Base-by-base conservation (phyloP, 2,329 filamentous ascomycete genomes). In the Lecanicillium sp. region DNA sequence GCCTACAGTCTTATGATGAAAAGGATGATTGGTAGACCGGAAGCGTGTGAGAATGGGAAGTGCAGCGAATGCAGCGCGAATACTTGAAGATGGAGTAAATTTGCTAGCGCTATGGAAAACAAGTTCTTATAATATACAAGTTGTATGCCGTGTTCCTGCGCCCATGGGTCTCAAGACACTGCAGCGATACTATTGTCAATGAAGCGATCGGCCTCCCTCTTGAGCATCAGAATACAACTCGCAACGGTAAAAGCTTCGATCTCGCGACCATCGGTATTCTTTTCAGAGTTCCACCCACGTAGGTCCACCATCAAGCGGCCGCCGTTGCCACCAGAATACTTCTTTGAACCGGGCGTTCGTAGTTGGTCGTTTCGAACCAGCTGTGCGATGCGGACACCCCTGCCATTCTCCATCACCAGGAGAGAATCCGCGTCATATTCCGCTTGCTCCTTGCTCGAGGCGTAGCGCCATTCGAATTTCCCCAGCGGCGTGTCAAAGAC, bases 181-280 rank as follows among this genome's bases (percentile, higher is more conserved):
- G 44, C 47, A 3, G 55, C 53, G 38, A 55, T 51, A 21, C 41
- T 44, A 19, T 53, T 55, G n/a, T 56, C 46, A 12, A 47, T 50
- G 38, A 55, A 56, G 8, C 54, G 51, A 35, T 58, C 55, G 19
- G 52, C 55, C 33, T 58, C 55, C 23, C 52, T 52, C 52, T 58
- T 58, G 19, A 58, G 44, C 55, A 58, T 58, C 37, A 51, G 46
- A 9, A 58, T 53, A 15, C 50, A 55, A 8, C 54, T 51, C 32
- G 55, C 55, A 11, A 58, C 54, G 12, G 53, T 37, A 39, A 56
- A 56, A 3, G 55, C 54, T 48, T 58, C 55, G 2, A 56, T 45
- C 0, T 44, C 49, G 9, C 32, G 24, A 2, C 21, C 49, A 30
- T 44, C 24, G 8, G 23, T 41, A 42, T 55, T 55, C 6, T 50